Evolutionary conservation across 1,284 basidiomycete species (phyloP).

Genomic region (Puccinia triticina): DNA sequence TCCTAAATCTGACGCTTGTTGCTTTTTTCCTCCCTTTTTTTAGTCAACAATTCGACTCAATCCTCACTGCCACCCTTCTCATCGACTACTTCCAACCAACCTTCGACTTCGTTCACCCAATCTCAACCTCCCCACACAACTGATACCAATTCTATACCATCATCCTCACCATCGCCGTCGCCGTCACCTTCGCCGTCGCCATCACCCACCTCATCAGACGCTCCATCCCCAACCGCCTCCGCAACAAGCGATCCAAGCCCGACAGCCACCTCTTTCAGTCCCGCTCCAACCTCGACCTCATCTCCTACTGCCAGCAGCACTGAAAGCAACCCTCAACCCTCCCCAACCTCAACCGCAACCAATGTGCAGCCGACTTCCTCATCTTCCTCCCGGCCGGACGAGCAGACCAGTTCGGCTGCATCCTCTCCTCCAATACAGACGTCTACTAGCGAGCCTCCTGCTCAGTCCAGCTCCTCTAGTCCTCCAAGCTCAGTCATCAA

Average conservation of each 20-base stretch:
- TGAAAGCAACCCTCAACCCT: neutral
- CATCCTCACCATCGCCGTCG: neutral
- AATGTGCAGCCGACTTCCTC: slow-evolving; percentile 2
- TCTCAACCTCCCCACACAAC: slow-evolving; percentile 2
- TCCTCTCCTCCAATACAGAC: neutral
- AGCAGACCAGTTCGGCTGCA: neutral
- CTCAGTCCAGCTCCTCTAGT: slow-evolving; percentile 19
- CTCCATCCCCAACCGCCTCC: neutral
- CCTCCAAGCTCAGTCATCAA: neutral
- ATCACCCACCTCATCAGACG: slow-evolving; percentile 1
- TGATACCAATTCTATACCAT: neutral
- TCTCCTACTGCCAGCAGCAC: neutral
- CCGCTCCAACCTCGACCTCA: neutral
- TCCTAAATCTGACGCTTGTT: neutral
- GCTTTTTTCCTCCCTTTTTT: neutral
- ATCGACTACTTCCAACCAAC: neutral
- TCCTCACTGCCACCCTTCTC: neutral
- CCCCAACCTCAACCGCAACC: slow-evolving; percentile 15
- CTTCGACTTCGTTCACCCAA: neutral
- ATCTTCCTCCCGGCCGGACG: neutral
- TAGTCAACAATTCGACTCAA: neutral
- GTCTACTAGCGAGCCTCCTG: neutral
- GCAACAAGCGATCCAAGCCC: neutral
- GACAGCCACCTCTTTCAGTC: neutral
- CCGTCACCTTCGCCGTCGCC: neutral